Conservation (phyloP, 2,329 filamentous ascomycete genomes). For the Aurifilum marmelostoma region DNA sequence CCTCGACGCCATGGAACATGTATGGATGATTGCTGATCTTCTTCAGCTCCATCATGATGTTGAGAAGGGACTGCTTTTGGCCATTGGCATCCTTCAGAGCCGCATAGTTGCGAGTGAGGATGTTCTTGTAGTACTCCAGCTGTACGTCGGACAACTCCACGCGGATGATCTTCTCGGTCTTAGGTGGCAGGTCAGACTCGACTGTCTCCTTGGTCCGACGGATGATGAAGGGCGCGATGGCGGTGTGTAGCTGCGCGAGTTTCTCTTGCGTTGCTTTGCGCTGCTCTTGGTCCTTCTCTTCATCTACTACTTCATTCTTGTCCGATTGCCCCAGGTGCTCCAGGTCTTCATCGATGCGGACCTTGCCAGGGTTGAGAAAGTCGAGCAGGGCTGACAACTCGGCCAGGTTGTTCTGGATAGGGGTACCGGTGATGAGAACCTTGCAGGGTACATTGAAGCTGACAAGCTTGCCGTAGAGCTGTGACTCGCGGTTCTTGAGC, state of each 20-base stretch:
- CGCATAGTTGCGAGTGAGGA: constrained; percentile 93
- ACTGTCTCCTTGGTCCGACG: constrained; percentile 97
- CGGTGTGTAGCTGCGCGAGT: constrained; percentile 79
- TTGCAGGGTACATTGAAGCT: constrained; percentile 88
- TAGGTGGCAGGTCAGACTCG: constrained; percentile 92
- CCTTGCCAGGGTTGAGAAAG: constrained; percentile 93
- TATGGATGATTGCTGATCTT: constrained; percentile 99
- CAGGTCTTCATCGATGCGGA: constrained; percentile 88
- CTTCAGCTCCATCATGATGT: constrained; percentile 99
- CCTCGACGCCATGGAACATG: constrained; percentile 94
- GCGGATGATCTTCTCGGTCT: constrained; percentile 98
- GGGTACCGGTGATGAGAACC: constrained; percentile 93
- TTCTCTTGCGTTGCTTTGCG: constrained; percentile 84
- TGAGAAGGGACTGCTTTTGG: constrained; percentile 91
- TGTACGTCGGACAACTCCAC: constrained; percentile 97
- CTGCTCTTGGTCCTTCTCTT: constrained; percentile 41
- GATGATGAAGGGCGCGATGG: constrained; percentile 92
- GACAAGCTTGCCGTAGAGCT: constrained; percentile 83
- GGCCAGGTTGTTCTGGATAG: constrained; percentile 94
- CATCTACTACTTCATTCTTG: constrained; percentile 35
- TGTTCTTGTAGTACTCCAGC: constrained; percentile 98
- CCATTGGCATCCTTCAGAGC: constrained; percentile 90
- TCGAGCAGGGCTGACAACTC: constrained; percentile 92
- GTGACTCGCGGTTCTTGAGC: constrained; percentile 93
- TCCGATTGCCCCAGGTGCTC: constrained; percentile 66